These are phyloP conservation scores for Passiflora organensis DNA, from an alignment of 345 rosid species.

Conservation along the genomic window DNA sequence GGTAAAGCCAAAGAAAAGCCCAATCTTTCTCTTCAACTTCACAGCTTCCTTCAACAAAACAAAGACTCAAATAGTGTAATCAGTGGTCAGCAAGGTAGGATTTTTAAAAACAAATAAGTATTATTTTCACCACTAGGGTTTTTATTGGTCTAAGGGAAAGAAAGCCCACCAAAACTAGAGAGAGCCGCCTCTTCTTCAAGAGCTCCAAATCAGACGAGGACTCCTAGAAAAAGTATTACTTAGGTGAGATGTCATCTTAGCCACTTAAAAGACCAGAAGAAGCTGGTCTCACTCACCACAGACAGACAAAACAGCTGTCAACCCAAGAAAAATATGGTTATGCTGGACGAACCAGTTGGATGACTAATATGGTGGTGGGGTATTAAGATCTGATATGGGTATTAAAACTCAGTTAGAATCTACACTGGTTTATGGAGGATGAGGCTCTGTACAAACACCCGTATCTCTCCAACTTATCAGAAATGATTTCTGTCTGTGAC, in stretches of 20 bases:
- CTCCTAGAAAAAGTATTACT: background rate
- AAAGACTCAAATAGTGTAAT: too few species aligned
- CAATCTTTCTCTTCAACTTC: background rate
- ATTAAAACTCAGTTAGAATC: too few species aligned
- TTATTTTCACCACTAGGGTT: constrained; percentile 13
- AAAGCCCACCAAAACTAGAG: constrained; percentile 52
- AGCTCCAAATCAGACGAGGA: constrained; percentile 8
- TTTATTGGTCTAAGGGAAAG: constrained; percentile 26
- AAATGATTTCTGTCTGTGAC: background rate
- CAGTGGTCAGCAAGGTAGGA: constrained; percentile 26
- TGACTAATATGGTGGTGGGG: constrained; percentile 15
- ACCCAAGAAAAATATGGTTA: background rate
- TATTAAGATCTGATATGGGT: constrained; percentile 32
- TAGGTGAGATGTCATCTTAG: constrained; percentile 12
- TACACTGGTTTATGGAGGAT: too few species aligned
- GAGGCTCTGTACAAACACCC: constrained; percentile 48
- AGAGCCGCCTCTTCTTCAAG: constrained; percentile 33
- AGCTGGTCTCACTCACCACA: constrained; percentile 5
- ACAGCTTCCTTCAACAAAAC: background rate
- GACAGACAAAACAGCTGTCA: constrained; percentile 25
- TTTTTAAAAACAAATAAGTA: constrained; percentile 10
- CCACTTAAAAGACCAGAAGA: background rate
- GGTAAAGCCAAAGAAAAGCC: background rate
- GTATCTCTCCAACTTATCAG: constrained; percentile 30
- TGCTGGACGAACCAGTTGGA: constrained; percentile 11